Conservation (phyloP, 352 stramenopile species). For the Phytophthora pistaciae region DNA sequence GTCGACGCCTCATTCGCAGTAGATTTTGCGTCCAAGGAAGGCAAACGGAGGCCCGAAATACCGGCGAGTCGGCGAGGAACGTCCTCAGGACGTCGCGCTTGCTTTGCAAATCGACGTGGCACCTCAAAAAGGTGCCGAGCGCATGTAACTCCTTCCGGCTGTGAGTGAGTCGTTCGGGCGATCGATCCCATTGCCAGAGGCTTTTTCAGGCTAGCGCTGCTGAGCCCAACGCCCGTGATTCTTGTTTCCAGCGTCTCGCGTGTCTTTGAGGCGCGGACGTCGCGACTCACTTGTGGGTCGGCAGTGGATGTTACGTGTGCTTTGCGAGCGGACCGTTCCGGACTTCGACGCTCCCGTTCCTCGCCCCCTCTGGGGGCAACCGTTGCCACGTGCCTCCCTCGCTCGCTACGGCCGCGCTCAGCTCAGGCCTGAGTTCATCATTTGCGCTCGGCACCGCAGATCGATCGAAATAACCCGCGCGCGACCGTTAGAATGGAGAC, state of each 20-base stretch:
- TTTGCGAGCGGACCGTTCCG: neutral
- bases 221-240: neutral
- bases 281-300: constrained; percentile 2
- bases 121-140: neutral
- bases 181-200: neutral
- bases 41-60: neutral
- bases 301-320: neutral
- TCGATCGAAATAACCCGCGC: constrained; percentile 10
- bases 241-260: constrained; percentile 1
- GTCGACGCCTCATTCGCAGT: neutral
- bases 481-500: constrained; percentile 5
- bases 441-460: constrained; percentile 1
- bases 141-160: neutral
- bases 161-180: neutral
- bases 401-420: neutral
- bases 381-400: neutral
- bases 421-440: constrained; percentile 10
- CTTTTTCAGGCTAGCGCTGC: too few species aligned
- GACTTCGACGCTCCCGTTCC: neutral
- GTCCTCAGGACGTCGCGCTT: neutral
- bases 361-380: neutral
- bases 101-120: neutral
- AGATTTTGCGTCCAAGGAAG: neutral
- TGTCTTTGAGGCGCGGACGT: neutral
- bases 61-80: neutral